Percentiles rank a stretch among this genome's conserved stretches.
These are phyloP conservation scores for Crucibulum cyathiforme DNA, from an alignment of 1,284 basidiomycete species.

Conservation along the genomic window DNA sequence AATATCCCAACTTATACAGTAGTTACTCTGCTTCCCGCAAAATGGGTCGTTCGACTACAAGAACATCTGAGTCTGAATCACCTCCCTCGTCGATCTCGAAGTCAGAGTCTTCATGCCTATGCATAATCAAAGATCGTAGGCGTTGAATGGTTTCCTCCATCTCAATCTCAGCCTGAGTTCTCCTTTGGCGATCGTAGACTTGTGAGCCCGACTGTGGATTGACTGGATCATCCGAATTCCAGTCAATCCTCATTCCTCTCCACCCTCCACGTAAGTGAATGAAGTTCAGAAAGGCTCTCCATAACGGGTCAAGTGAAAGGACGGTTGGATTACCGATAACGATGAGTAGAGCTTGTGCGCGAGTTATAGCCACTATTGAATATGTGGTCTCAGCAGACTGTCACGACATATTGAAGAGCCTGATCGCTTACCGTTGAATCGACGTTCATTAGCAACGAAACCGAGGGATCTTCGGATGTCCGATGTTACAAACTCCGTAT, in stretches of 20 bases:
- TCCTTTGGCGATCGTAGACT: slow-evolving; percentile 20
- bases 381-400: background rate
- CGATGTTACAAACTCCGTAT: slow-evolving; percentile 57
- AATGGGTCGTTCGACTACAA: slow-evolving; percentile 30
- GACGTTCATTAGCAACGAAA: slow-evolving; percentile 66
- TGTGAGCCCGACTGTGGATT: slow-evolving; percentile 1
- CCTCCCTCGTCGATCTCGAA: slow-evolving; percentile 26
- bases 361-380: slow-evolving; percentile 58
- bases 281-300: slow-evolving; percentile 61
- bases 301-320: slow-evolving; percentile 62
- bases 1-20: too few relatives aligned
- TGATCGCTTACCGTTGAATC: slow-evolving; percentile 62
- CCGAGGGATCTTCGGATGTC: slow-evolving; percentile 66
- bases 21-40: slow-evolving; percentile 33
- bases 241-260: slow-evolving; percentile 51
- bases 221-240: slow-evolving; percentile 46
- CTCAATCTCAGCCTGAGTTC: slow-evolving; percentile 24
- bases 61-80: slow-evolving; percentile 24
- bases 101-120: slow-evolving; percentile 34
- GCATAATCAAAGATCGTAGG: slow-evolving; percentile 34
- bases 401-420: background rate
- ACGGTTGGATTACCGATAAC: slow-evolving; percentile 61
- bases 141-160: slow-evolving; percentile 36
- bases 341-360: slow-evolving; percentile 61
- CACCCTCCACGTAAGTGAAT: slow-evolving; percentile 55